phyloP scores from a whole-genome alignment of 495 filamentous ascomycete genomes.

The Trichocladium antarcticum region DNA sequence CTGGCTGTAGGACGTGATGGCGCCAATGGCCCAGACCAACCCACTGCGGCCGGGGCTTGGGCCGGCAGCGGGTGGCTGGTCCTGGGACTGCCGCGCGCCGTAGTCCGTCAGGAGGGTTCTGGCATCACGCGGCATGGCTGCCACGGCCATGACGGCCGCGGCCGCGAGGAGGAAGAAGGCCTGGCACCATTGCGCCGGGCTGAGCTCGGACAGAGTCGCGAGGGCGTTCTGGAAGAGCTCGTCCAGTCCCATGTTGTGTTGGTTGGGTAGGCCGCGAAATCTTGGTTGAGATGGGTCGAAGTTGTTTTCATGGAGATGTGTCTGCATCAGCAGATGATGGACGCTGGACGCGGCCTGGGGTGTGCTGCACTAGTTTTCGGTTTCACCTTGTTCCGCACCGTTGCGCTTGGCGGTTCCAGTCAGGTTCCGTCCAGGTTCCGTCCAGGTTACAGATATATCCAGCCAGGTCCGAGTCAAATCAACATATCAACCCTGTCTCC shows the following conservation, averaged over 20 bases:
- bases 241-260: background rate
- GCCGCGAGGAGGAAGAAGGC: slow-evolving; percentile 37
- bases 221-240: background rate
- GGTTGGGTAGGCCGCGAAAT: background rate
- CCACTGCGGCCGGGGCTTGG: background rate
- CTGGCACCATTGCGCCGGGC: slow-evolving; percentile 35
- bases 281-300: background rate
- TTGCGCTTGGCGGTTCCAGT: background rate
- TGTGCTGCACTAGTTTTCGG: background rate
- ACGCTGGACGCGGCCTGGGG: background rate
- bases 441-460: too few species aligned
- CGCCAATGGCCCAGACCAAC: slow-evolving; percentile 22
- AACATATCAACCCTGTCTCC: too few species aligned
- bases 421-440: too few species aligned
- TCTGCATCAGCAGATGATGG: too few species aligned
- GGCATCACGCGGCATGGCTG: slow-evolving; percentile 30
- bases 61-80: background rate
- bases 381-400: slow-evolving; percentile 11
- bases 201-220: background rate
- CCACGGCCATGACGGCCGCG: slow-evolving; percentile 28
- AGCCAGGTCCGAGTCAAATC: too few species aligned
- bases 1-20: slow-evolving; percentile 30
- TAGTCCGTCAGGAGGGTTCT: slow-evolving; percentile 37
- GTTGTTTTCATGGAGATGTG: background rate
- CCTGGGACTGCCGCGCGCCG: slow-evolving; percentile 31